Conservation (phyloP, 2,329 filamentous ascomycete species). For the Botrytis fragariae region DNA sequence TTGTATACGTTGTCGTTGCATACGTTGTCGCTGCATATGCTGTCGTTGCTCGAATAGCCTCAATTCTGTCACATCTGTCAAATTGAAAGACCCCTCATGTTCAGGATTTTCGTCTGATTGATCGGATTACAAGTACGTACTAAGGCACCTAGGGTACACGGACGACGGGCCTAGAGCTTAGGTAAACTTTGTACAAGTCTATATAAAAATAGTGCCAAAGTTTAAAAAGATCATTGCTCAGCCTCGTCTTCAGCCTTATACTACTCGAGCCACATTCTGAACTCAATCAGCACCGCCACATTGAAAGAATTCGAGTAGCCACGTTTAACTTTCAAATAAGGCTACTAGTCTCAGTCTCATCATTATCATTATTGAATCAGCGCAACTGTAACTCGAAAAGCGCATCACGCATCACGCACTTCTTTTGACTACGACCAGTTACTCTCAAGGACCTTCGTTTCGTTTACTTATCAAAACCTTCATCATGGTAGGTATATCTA, state of each 20-base stretch:
- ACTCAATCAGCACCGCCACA: neutral
- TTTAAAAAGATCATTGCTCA: neutral
- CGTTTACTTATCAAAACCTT: neutral
- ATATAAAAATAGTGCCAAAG: neutral
- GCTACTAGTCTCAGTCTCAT: slow-evolving; percentile 1
- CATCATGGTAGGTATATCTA: slow-evolving; percentile 5
- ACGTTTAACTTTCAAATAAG: slow-evolving; percentile 19
- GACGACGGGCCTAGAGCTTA: no score
- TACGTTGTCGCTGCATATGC: neutral
- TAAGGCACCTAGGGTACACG: neutral
- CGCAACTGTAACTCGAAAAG: neutral
- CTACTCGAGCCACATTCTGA: neutral
- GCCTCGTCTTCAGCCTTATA: slow-evolving; percentile 1
- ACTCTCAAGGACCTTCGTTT: neutral
- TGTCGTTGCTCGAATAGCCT: neutral
- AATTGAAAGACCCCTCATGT: neutral
- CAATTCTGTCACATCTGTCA: neutral
- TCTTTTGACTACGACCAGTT: neutral
- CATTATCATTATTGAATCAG: neutral
- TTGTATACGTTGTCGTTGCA: neutral
- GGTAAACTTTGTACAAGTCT: neutral
- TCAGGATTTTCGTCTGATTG: neutral
- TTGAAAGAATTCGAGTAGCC: neutral
- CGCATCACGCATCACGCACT: neutral
- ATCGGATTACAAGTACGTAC: neutral